Evolutionary conservation across 2,329 filamentous ascomycete species (phyloP).

Genomic region (Verticillium zaregamsianum): DNA sequence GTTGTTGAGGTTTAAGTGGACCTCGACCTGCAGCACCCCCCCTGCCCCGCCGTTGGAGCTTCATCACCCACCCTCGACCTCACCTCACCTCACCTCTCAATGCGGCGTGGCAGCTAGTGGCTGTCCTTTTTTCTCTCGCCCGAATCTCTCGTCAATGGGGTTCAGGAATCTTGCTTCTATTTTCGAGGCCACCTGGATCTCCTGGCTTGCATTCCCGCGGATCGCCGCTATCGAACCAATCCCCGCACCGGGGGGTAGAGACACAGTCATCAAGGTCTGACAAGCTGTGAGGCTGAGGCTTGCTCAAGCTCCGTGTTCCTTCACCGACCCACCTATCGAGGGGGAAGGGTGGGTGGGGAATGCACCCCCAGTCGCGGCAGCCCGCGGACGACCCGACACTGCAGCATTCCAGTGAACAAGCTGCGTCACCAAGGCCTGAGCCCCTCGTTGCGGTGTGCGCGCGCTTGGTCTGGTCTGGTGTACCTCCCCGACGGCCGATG

Average conservation of each 20-base stretch:
- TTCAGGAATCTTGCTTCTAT: neutral
- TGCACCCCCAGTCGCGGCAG: neutral
- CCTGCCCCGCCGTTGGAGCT: neutral
- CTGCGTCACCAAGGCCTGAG: neutral
- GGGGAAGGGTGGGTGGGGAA: neutral
- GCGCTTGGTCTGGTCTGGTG: neutral
- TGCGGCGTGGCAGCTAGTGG: neutral
- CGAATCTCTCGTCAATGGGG: neutral
- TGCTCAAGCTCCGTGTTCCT: neutral
- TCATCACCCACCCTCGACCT: neutral
- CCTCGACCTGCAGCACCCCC: slow-evolving; percentile 3
- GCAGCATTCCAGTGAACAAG: neutral
- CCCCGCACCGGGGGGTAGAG: neutral
- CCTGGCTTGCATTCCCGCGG: neutral
- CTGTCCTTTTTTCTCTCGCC: neutral
- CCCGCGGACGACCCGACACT: neutral
- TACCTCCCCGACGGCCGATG: neutral
- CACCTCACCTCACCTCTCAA: neutral
- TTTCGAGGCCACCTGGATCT: neutral
- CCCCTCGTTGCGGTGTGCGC: neutral
- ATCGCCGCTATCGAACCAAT: neutral
- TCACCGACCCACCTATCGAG: neutral
- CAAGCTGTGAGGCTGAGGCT: neutral
- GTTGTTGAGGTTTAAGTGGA: slow-evolving; percentile 17
- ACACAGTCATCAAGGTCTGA: neutral